These are phyloP conservation scores for Microglena sp. DNA, from an alignment of 139 green algal species.

Conservation along the genomic window DNA sequence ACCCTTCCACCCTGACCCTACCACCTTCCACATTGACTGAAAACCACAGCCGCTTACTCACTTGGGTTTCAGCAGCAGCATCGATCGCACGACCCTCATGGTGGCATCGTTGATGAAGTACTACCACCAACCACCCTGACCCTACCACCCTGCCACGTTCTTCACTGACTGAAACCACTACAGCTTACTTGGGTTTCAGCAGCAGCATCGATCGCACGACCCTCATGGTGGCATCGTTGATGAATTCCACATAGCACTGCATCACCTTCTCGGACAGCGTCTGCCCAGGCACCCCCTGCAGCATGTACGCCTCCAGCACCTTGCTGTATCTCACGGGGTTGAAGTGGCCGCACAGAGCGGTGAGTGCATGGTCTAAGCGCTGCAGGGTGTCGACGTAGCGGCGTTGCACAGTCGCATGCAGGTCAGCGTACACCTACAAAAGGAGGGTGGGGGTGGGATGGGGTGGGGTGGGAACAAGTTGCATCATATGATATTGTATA, in stretches of 20 bases:
- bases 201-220: constrained; percentile 38
- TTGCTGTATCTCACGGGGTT: constrained; percentile 40
- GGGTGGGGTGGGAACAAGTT: too few species aligned
- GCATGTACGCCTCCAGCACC: constrained; percentile 50
- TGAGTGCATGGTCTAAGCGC: constrained; percentile 31
- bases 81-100: constrained; percentile 28
- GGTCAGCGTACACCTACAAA: constrained; percentile 26
- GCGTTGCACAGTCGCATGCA: constrained; percentile 35
- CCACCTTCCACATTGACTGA: too few species aligned
- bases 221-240: constrained; percentile 25
- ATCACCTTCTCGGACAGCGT: constrained; percentile 30
- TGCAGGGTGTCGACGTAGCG: constrained; percentile 39
- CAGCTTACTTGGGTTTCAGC: constrained; percentile 29
- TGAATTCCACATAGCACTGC: constrained; percentile 29
- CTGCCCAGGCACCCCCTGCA: constrained; percentile 28
- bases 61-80: constrained; percentile 32
- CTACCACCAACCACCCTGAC: too few species aligned
- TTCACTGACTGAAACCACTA: too few species aligned
- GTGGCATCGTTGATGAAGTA: constrained; percentile 28
- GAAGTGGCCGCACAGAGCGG: constrained; percentile 33
- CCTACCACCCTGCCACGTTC: too few species aligned
- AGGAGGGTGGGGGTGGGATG: background rate
- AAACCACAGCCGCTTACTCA: too few species aligned
- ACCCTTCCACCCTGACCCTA: too few species aligned
- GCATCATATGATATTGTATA: too few species aligned